Conservation (phyloP, 768 basidiomycete genomes). For the Asterophora lycoperdoides region DNA sequence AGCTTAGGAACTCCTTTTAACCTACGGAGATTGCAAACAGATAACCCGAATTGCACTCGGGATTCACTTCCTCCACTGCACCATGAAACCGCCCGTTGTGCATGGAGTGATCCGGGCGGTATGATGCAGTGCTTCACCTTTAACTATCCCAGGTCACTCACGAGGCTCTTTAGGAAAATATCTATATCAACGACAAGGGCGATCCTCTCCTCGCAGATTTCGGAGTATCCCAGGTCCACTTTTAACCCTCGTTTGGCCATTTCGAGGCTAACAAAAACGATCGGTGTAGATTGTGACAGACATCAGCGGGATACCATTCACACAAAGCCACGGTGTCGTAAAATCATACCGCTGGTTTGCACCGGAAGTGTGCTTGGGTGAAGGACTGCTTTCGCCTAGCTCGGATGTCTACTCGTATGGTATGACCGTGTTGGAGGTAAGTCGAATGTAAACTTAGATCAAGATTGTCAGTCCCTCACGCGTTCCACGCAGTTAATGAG, state of each 20-base stretch:
- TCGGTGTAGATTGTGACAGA: conserved; percentile 48
- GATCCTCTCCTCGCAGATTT: conserved; percentile 54
- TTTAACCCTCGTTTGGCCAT: background rate
- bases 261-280: background rate
- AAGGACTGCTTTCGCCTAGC: conserved; percentile 41
- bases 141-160: background rate
- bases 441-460: conserved; percentile 3
- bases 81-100: conserved; percentile 45
- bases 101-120: conserved; percentile 56
- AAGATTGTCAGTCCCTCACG: background rate
- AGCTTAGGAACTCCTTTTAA: background rate
- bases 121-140: conserved; percentile 7
- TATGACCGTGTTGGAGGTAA: conserved; percentile 57
- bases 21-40: conserved; percentile 22
- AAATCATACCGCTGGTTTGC: conserved; percentile 52
- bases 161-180: conserved; percentile 41
- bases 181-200: conserved; percentile 41
- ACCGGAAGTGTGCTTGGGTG: conserved; percentile 49
- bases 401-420: conserved; percentile 54
- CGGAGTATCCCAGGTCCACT: conserved; percentile 46
- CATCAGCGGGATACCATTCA: conserved; percentile 53
- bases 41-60: conserved; percentile 44
- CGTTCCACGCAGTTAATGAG: conserved; percentile 39
- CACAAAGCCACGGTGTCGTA: conserved; percentile 44
- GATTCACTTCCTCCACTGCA: conserved; percentile 42